Percentiles rank a stretch among this genome's conserved stretches.
phyloP scores from a whole-genome alignment of 345 rosid genomes.

The Eutrema japonicum region DNA sequence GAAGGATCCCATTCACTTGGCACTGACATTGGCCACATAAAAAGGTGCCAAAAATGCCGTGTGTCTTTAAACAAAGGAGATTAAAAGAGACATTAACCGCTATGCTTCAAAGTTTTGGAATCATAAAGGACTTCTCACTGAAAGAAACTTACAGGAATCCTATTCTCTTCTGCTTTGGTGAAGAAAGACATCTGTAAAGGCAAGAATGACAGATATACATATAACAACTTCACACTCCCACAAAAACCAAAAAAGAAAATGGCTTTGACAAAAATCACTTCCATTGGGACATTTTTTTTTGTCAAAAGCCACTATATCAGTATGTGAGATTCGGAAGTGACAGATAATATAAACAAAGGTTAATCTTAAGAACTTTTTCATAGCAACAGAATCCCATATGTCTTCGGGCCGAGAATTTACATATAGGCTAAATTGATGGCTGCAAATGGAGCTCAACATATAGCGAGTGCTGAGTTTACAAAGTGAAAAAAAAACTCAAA shows the following conservation, averaged over 20 bases:
- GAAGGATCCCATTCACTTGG: slow-evolving; percentile 26
- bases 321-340: slow-evolving; percentile 3
- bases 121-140: slow-evolving; percentile 11
- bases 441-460: slow-evolving; percentile 41
- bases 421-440: slow-evolving; percentile 40
- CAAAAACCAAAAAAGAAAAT: background rate
- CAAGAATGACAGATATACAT: background rate
- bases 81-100: slow-evolving; percentile 32
- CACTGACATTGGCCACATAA: background rate
- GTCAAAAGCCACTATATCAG: slow-evolving; percentile 3
- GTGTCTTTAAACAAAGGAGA: slow-evolving; percentile 21
- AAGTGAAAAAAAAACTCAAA: slow-evolving; percentile 35
- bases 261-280: background rate
- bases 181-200: slow-evolving; percentile 33
- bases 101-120: slow-evolving; percentile 34
- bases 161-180: slow-evolving; percentile 40
- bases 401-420: slow-evolving; percentile 32
- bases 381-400: slow-evolving; percentile 34
- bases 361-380: slow-evolving; percentile 30
- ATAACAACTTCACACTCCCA: background rate
- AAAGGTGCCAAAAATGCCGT: slow-evolving; percentile 25
- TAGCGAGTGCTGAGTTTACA: slow-evolving; percentile 40
- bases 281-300: slow-evolving; percentile 5
- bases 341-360: background rate
- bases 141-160: slow-evolving; percentile 38